Evolutionary conservation across 163 green algal species (phyloP), one percentile per base, ranked within the genome.

Genomic region (Coccomyxa subellipsoidea): DNA sequence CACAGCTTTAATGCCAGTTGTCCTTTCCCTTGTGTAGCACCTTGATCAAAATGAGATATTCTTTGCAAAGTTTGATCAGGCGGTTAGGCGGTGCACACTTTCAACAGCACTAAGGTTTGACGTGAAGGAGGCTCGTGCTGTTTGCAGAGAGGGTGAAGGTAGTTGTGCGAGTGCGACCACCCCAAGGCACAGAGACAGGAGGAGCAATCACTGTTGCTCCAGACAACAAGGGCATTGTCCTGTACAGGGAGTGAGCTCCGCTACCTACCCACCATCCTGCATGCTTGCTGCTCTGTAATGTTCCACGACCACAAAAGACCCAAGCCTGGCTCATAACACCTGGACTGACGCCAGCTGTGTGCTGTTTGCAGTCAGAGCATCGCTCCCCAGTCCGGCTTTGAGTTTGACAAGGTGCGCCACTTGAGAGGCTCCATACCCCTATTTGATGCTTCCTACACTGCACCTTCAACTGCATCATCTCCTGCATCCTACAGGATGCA

Each of bases 341-440:
- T n/a, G n/a, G n/a, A n/a, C n/a, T n/a, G n/a, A n/a, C n/a, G n/a
- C n/a, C n/a, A n/a, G n/a, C n/a, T n/a, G n/a, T n/a, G 9, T 69
- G 31, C 39, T 69, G 36, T 7, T 12, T 86, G 79, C 83, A 86
- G 83, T 76, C 38, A 38, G 4, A 75, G 76, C 7, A 76, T 36
- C 5, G 36, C 76, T 32, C 69, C 83, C 3, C 53, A 76, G 18
- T 80, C 34, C 4, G 84, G 87, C 7, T 92, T 89, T 80, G 82
- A 87, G 27, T 91, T 91, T 88, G 89, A 92, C 82, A 59, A 86
- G 71, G 85, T 92, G 54, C 38, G 34, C 31, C 31, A 47, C 12
- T 66, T 18, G 18, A 18, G 12, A 66, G 18, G 12, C 47, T 18
- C 18, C 47, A n/a, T n/a, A n/a, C n/a, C n/a, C n/a, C n/a, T n/a